Evolutionary conservation across 2,329 filamentous ascomycete genomes (phyloP).

Genomic region (Epichloe aotearoae): DNA sequence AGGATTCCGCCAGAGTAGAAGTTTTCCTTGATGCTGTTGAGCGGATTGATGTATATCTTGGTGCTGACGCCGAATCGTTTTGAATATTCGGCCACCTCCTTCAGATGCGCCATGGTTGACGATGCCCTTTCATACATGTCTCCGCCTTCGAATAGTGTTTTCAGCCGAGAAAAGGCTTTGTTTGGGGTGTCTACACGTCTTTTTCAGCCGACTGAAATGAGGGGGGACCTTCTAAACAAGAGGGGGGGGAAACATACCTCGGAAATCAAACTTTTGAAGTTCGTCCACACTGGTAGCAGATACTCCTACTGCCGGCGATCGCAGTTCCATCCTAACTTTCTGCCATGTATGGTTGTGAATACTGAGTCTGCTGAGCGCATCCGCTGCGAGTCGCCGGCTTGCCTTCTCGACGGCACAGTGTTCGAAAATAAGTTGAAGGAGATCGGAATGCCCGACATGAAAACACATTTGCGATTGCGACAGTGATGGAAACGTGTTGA

Average conservation of each 20-base stretch:
- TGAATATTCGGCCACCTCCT: conserved; percentile 62
- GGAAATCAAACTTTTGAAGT: conserved; percentile 80
- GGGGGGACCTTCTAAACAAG: no score
- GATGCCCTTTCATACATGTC: conserved; percentile 63
- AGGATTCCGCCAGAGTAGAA: conserved; percentile 79
- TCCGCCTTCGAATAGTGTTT: conserved; percentile 46
- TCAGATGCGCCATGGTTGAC: conserved; percentile 65
- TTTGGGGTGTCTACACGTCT: conserved; percentile 33
- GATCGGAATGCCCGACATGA: conserved; percentile 75
- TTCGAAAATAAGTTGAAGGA: conserved; percentile 80
- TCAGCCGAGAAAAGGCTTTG: conserved; percentile 44
- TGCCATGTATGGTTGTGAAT: conserved; percentile 69
- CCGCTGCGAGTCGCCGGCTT: conserved; percentile 60
- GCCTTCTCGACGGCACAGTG: conserved; percentile 65
- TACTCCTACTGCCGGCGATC: conserved; percentile 67
- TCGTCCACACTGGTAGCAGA: conserved; percentile 86
- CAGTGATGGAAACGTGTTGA: conserved; percentile 66
- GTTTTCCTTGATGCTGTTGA: conserved; percentile 80
- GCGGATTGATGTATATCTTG: conserved; percentile 72
- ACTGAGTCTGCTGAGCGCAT: conserved; percentile 77
- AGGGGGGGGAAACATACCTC: conserved; percentile 35
- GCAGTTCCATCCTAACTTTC: conserved; percentile 69
- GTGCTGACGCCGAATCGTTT: conserved; percentile 61
- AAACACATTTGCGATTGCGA: conserved; percentile 68
- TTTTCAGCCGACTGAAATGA: conserved; percentile 10